Percentiles rank a stretch among this genome's conserved stretches.
phyloP scores from a whole-genome alignment of 192 early-diverging fungal genomes.

The Umbelopsis sp. region DNA sequence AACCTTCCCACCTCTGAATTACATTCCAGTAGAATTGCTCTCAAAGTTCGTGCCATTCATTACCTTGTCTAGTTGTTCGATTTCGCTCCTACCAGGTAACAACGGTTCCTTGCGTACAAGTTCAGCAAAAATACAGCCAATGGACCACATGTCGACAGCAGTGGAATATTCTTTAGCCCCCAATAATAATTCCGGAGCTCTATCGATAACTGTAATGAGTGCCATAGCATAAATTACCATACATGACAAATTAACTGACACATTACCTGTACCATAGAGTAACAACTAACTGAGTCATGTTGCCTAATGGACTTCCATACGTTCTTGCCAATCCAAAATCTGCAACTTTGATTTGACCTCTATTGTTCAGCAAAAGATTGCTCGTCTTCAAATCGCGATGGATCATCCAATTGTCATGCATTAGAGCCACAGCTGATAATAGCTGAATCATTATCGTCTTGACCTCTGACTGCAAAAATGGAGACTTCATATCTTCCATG shows the following conservation, averaged over 20 bases:
- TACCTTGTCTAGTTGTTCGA: constrained; percentile 76
- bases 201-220: constrained; percentile 11
- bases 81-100: constrained; percentile 77
- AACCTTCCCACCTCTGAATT: neutral
- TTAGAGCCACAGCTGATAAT: constrained; percentile 56
- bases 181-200: constrained; percentile 65
- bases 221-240: neutral
- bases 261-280: constrained; percentile 71
- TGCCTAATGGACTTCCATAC: constrained; percentile 62
- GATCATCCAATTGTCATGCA: constrained; percentile 72
- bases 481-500: constrained; percentile 79
- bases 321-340: constrained; percentile 71
- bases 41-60: neutral
- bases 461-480: constrained; percentile 86
- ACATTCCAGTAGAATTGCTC: too few species aligned
- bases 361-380: constrained; percentile 62
- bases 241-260: neutral
- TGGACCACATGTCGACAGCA: constrained; percentile 86
- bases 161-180: constrained; percentile 63
- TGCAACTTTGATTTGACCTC: constrained; percentile 65
- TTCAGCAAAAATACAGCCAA: constrained; percentile 98
- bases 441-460: constrained; percentile 78
- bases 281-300: constrained; percentile 68
- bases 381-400: constrained; percentile 72
- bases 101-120: constrained; percentile 84